Evolutionary conservation across 805 yeast species (phyloP).

Genomic region (Cyberlindnera americana): DNA sequence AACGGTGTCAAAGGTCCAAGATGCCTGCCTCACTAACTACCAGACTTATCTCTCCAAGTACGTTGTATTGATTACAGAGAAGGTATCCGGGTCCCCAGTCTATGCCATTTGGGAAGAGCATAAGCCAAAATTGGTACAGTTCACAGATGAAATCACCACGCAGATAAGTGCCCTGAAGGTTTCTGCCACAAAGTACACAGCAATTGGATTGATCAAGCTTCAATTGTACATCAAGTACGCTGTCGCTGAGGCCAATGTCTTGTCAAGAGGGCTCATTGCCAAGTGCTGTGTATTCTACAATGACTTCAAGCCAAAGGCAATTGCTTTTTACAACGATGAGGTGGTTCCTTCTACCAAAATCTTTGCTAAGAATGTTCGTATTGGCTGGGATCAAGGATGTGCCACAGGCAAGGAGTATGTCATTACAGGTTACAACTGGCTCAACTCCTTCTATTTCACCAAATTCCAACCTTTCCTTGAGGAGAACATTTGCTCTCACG

Average conservation of each 20-base stretch:
- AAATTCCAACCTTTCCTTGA: slow-evolving; percentile 8
- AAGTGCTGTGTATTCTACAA: slow-evolving; percentile 2
- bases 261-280: background rate
- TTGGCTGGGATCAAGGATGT: background rate
- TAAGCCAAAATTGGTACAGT: background rate
- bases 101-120: slow-evolving; percentile 2
- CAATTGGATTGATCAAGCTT: slow-evolving; percentile 9
- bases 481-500: background rate
- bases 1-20: slow-evolving; percentile 3
- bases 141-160: background rate
- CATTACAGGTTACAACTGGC: background rate
- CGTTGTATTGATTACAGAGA: slow-evolving; percentile 7
- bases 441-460: slow-evolving; percentile 8
- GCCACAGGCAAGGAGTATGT: slow-evolving; percentile 1
- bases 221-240: slow-evolving; percentile 4
- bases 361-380: background rate
- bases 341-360: slow-evolving; percentile 4
- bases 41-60: slow-evolving; percentile 13
- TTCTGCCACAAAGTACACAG: slow-evolving; percentile 11
- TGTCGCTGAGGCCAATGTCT: slow-evolving; percentile 1
- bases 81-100: slow-evolving; percentile 10
- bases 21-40: slow-evolving; percentile 11
- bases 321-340: slow-evolving; percentile 6
- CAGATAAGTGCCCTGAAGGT: background rate
- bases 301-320: slow-evolving; percentile 7